Conservation (phyloP, 2,329 filamentous ascomycete species). For the Penicillium sp. region DNA sequence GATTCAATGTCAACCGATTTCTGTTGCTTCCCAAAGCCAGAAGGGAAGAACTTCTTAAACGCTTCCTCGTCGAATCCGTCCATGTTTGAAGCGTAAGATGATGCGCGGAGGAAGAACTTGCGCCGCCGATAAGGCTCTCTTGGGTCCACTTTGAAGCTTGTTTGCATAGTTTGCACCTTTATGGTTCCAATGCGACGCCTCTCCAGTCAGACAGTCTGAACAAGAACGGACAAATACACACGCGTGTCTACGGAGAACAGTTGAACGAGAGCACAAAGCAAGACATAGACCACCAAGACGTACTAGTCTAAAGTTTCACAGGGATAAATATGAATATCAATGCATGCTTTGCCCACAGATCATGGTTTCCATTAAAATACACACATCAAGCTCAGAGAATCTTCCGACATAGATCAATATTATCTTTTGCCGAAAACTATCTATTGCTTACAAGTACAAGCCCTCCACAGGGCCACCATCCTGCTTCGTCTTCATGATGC, state of each 20-base stretch:
- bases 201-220: neutral
- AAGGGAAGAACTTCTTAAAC: constrained; percentile 68
- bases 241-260: neutral
- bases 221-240: neutral
- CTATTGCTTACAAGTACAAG: constrained; percentile 79
- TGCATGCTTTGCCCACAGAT: constrained; percentile 20
- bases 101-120: constrained; percentile 15
- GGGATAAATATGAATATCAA: constrained; percentile 3
- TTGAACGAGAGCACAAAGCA: neutral
- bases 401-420: constrained; percentile 10
- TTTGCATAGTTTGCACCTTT: constrained; percentile 35
- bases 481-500: constrained; percentile 96
- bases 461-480: constrained; percentile 93
- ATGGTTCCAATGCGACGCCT: neutral
- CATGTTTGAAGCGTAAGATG: constrained; percentile 33
- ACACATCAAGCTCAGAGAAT: constrained; percentile 22
- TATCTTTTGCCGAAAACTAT: constrained; percentile 11
- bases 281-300: neutral
- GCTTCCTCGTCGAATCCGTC: constrained; percentile 52
- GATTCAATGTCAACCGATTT: constrained; percentile 73
- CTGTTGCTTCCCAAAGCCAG: constrained; percentile 81
- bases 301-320: neutral
- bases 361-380: constrained; percentile 32
- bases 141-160: constrained; percentile 22
- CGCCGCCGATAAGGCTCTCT: constrained; percentile 14